Conservation (phyloP, 1,284 basidiomycete genomes). For the Coniferiporia sulphurascens region DNA sequence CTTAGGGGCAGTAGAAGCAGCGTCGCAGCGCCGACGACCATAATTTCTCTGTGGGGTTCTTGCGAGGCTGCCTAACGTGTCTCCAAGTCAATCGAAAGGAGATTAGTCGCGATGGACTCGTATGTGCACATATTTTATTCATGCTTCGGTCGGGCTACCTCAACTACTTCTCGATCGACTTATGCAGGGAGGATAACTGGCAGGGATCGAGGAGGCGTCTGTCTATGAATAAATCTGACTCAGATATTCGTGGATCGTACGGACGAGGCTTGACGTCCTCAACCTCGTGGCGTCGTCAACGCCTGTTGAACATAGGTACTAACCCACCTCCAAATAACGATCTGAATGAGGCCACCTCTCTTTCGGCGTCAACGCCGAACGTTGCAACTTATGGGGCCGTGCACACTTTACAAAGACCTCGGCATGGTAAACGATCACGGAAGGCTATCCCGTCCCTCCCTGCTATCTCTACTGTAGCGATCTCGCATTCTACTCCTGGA, state of each 20-base stretch:
- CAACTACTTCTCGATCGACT: no score
- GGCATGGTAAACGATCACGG: conserved; percentile 27
- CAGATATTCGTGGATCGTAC: conserved; percentile 20
- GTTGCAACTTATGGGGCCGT: conserved; percentile 47
- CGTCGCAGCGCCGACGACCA: no score
- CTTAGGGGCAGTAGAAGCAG: no score
- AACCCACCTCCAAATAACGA: not conserved
- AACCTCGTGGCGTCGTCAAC: conserved; percentile 48
- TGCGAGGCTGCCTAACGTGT: no score
- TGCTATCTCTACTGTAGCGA: conserved; percentile 16
- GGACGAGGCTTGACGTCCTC: conserved; percentile 32
- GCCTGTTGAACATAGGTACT: conserved; percentile 45
- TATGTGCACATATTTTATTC: no score
- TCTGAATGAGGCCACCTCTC: conserved; percentile 25
- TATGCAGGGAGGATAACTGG: not conserved
- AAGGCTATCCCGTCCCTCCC: conserved; percentile 32
- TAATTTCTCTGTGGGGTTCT: no score
- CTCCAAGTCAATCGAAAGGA: no score
- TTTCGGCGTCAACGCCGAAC: conserved; percentile 24
- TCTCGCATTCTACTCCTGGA: conserved; percentile 19
- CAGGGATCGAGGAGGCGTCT: not conserved
- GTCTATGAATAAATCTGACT: conserved; percentile 11
- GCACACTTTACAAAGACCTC: conserved; percentile 27
- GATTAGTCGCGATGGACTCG: no score
- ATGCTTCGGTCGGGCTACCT: no score